Percentiles rank a stretch among this genome's conserved stretches.
phyloP scores from a whole-genome alignment of 768 basidiomycete genomes.

The Tulasnella sp. region DNA sequence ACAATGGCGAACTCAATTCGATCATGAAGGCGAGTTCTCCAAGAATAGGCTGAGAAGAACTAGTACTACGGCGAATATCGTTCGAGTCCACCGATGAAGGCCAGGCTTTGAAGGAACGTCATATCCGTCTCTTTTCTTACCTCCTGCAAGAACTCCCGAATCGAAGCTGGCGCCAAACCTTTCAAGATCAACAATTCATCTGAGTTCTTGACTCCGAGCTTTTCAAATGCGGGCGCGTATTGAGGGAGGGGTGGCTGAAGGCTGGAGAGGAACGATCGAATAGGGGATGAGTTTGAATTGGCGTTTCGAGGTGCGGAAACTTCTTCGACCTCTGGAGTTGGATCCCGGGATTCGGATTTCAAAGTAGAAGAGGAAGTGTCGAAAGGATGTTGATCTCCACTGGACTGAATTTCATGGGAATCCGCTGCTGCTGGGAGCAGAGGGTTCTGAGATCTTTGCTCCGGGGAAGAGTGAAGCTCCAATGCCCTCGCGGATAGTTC shows the following conservation, averaged over 20 bases:
- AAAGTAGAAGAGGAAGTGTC: not conserved
- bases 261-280: not conserved
- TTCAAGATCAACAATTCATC: not conserved
- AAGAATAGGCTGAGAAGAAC: not conserved
- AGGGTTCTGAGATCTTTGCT: not conserved
- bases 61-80: not conserved
- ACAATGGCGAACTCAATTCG: too few relatives aligned
- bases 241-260: not conserved
- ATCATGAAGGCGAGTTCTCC: too few relatives aligned
- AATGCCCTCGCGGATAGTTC: too few relatives aligned
- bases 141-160: not conserved
- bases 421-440: not conserved
- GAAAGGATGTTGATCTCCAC: not conserved
- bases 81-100: not conserved
- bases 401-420: not conserved
- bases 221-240: not conserved
- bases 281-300: not conserved
- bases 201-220: not conserved
- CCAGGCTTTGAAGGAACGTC: not conserved
- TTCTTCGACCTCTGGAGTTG: not conserved
- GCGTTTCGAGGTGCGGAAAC: not conserved
- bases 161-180: not conserved
- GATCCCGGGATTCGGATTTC: not conserved
- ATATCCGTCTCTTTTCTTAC: not conserved
- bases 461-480: not conserved